These are phyloP conservation scores for Wickerhamomyces subpelliculosus DNA, from an alignment of 805 yeast genomes.

Conservation along the genomic window DNA sequence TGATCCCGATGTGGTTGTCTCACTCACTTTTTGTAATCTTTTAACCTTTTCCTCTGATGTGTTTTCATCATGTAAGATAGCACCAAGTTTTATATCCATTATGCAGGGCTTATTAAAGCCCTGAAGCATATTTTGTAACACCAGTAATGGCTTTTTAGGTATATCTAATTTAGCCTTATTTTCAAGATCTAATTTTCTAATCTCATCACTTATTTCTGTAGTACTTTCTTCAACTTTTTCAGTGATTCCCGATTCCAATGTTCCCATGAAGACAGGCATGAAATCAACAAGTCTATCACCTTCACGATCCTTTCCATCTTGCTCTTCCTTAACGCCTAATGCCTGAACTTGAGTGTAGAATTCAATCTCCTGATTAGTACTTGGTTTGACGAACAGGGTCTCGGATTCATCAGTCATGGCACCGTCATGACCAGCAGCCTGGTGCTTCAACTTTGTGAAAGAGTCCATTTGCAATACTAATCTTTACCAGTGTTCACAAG, in stretches of 20 bases:
- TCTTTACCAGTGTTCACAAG: neutral
- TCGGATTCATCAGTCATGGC: slow-evolving; percentile 58
- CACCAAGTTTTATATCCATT: slow-evolving; percentile 80
- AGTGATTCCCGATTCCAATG: slow-evolving; percentile 40
- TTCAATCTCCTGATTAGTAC: slow-evolving; percentile 58
- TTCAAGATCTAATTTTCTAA: slow-evolving; percentile 5
- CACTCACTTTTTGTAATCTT: slow-evolving; percentile 58
- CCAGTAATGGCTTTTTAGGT: slow-evolving; percentile 37
- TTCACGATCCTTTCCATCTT: slow-evolving; percentile 19
- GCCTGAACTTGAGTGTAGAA: slow-evolving; percentile 48
- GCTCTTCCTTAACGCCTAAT: slow-evolving; percentile 8
- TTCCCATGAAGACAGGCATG: slow-evolving; percentile 63
- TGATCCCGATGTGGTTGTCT: slow-evolving; percentile 73
- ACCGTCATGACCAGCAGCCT: slow-evolving; percentile 94
- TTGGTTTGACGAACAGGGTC: slow-evolving; percentile 64
- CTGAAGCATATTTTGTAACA: slow-evolving; percentile 61
- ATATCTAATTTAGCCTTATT: neutral
- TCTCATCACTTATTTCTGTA: slow-evolving; percentile 17
- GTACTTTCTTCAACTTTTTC: slow-evolving; percentile 18
- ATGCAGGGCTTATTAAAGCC: slow-evolving; percentile 65
- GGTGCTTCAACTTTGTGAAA: slow-evolving; percentile 32
- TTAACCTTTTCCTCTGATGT: slow-evolving; percentile 53
- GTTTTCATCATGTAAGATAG: slow-evolving; percentile 54
- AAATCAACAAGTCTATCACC: slow-evolving; percentile 39
- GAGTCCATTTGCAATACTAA: neutral